Conservation (phyloP, 78 protist genomes). For the Thecamonas trahens region DNA sequence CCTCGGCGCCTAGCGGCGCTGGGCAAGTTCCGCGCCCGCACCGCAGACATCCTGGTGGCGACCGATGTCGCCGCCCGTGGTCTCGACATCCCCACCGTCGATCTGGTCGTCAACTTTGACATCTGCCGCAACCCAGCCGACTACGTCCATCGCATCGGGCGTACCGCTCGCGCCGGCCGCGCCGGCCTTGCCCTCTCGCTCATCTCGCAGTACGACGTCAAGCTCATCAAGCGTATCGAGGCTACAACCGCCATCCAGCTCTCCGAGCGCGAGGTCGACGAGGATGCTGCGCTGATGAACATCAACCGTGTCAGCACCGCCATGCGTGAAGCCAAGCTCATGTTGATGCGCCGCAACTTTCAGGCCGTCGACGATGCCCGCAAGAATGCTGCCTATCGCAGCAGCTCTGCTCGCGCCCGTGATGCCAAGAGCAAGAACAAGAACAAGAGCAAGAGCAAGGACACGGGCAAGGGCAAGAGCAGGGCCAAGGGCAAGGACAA, state of each 20-base stretch:
- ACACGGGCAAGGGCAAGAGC: no score
- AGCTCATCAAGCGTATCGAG: conserved; percentile 50
- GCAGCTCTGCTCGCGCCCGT: no score
- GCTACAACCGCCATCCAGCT: conserved; percentile 9
- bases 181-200: conserved; percentile 55
- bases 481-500: no score
- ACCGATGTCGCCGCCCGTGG: conserved; percentile 87
- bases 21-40: conserved; percentile 25
- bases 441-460: no score
- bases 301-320: neutral
- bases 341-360: neutral
- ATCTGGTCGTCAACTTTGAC: conserved; percentile 73
- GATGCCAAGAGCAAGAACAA: no score
- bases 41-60: conserved; percentile 27
- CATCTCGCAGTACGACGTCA: conserved; percentile 65
- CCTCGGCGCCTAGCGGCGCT: conserved; percentile 28
- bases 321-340: neutral
- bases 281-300: neutral
- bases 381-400: neutral
- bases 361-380: neutral
- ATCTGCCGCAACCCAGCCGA: conserved; percentile 46
- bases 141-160: conserved; percentile 77
- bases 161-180: conserved; percentile 70
- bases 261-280: neutral
- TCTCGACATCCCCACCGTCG: conserved; percentile 75